A percentile compares a stretch with the other conserved stretches of the same genome.
These are phyloP conservation scores for Coemansia sp. DNA, from an alignment of 192 early-diverging fungal genomes.

Conservation along the genomic window DNA sequence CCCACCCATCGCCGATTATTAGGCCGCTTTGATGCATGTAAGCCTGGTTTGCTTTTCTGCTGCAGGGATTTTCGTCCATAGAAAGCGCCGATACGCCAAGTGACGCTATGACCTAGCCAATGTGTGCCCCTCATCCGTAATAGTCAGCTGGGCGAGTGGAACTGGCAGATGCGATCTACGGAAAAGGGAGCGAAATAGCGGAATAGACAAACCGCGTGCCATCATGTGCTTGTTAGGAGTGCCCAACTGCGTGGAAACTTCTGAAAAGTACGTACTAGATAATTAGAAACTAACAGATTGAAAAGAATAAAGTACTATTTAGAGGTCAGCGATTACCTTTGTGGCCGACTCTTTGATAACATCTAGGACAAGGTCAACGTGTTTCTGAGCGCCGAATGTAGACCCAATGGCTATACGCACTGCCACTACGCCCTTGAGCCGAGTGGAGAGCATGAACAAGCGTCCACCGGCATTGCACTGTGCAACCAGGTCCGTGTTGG, in stretches of 20 bases:
- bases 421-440: constrained; percentile 31
- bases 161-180: not conserved
- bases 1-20: not conserved
- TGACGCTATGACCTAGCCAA: not conserved
- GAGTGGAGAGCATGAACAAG: constrained; percentile 43
- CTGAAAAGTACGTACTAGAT: not conserved
- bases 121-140: not conserved
- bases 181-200: not conserved
- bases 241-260: not conserved
- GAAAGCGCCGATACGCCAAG: not conserved
- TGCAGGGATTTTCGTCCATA: not conserved
- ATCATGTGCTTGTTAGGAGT: not conserved
- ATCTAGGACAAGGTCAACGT: constrained; percentile 16
- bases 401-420: constrained; percentile 42
- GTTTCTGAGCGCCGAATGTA: constrained; percentile 15
- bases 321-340: constrained; percentile 6
- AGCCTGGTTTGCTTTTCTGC: not conserved
- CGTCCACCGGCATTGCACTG: constrained; percentile 40
- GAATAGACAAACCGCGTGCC: not conserved
- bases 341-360: constrained; percentile 14
- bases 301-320: constrained; percentile 1
- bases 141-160: not conserved
- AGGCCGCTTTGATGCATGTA: not conserved
- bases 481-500: constrained; percentile 26
- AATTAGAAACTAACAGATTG: not conserved